Base-by-base conservation (phyloP, 177 flowering plant genomes). In the Vitis hybrid region DNA sequence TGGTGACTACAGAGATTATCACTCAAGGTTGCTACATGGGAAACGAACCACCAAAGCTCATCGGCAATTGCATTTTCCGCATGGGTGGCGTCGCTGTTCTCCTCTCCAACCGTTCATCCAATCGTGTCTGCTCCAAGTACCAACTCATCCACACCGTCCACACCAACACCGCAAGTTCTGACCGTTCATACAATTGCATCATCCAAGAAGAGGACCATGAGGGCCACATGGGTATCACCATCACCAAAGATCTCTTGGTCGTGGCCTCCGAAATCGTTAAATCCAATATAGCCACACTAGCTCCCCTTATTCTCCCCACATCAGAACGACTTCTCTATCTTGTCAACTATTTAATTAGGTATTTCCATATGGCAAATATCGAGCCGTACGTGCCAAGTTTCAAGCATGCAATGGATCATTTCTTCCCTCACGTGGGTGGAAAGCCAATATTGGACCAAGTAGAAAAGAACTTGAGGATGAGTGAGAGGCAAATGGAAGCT, bases 281-380 rank as follows among this genome's bases (percentile, higher is more conserved):
- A 63, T 65, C 80, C 50, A 81, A 81, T 60, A 76, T 81, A 48
- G 79, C 84, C 35, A 79, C 81, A 1, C 66, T 81, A 0, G 84
- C 82, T 11, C 84, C 84, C 0, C 51, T 81, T 12, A 77, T 76
- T 11, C 73, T 81, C 24, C 84, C 84, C 6, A 30, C 74, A 51
- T 78, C 81, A 1, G 84, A 81, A 57, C 84, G 74, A 46, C 70
- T 81, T n/a, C 67, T 76, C 27, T 78, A 73, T 62, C 70, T 78
- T 18, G 74, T 73, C 1, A 78, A 40, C 46, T 7, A 79, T 2
- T 62, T 78, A 11, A 78, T 78, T 66, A 78, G 60, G 35, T 81
- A 27, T 51, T 81, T 40, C 46, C 46, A 40, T 12, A 70, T 78
- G 69, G 73, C 70, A 76, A 81, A 78, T n/a, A 75, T 78, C 15